These are phyloP conservation scores for Suillus cothurnatus DNA, from an alignment of 768 basidiomycete genomes.

Conservation along the genomic window DNA sequence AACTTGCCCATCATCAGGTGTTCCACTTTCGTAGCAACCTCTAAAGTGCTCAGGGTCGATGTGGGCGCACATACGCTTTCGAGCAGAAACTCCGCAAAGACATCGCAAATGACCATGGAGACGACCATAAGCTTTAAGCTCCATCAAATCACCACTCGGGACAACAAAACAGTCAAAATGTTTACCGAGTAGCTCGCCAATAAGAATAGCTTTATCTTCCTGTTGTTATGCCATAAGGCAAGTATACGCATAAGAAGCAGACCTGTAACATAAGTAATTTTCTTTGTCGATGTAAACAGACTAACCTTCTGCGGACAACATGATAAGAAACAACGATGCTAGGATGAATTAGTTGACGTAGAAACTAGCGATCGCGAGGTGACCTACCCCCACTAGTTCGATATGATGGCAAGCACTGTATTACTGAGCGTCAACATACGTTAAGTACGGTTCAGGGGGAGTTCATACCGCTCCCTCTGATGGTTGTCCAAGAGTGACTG, in stretches of 20 bases:
- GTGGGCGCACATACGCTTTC: conserved; percentile 9
- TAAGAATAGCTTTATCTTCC: conserved; percentile 3
- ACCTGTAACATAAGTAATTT: conserved; percentile 2
- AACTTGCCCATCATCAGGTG: conserved; percentile 13
- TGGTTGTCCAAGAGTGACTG: background rate
- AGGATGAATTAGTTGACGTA: background rate
- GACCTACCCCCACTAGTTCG: conserved; percentile 12
- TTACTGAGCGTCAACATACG: background rate
- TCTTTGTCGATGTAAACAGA: background rate
- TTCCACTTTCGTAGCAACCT: conserved; percentile 6
- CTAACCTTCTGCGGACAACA: conserved; percentile 14
- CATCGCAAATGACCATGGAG: conserved; percentile 10
- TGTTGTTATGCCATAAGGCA: conserved; percentile 10
- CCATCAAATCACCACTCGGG: no score
- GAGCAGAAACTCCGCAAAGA: conserved; percentile 5
- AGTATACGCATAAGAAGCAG: conserved; percentile 16
- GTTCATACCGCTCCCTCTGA: background rate
- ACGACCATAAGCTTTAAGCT: conserved; percentile 6
- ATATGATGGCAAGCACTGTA: conserved; percentile 13
- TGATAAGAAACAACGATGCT: conserved; percentile 11
- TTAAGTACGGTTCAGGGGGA: background rate
- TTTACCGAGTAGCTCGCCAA: conserved; percentile 11
- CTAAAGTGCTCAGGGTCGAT: background rate
- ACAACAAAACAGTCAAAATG: background rate
- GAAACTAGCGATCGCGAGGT: background rate